Base-by-base conservation (phyloP, 1,139 yeast species). In the Nakaseomyces uthaithaninus region DNA sequence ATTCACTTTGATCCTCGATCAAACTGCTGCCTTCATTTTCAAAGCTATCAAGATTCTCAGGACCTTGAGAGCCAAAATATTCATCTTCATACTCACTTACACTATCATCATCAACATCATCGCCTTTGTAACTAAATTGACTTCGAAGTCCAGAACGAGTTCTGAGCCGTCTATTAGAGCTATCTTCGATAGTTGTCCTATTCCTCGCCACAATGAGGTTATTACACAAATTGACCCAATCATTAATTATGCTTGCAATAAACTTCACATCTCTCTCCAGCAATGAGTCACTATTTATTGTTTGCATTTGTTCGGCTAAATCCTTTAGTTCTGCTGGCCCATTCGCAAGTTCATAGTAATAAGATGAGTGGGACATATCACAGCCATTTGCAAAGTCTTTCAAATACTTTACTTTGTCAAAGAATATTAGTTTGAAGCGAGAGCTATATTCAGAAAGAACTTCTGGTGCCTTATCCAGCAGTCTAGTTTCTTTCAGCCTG, bases 131-230 rank as follows among this genome's bases (percentile, higher is more conserved):
- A 8, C 9, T n/a, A 16, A 11, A 24, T 11, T 45, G 41, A 20
- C 43, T 45, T 18, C 49, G 49, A 7, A 23, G 27, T 2, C 30
- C 52, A 46, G 37, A 50, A 51, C 10, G 54, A 51, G 26, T 19
- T 14, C 35, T 31, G n/a, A 31, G 15, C 3, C 25, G 24, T 31
- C 35, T 31, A 6, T 11, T 16, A 20, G 11, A n/a, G 4, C 20
- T n/a, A n/a, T 17, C 37, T 4, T 11, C 16, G n/a, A 15, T 24
- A 15, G 28, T 15, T 24, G 15, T 15, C 10, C 12, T 24, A 17
- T 16, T 24, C 15, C 23, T 23, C 15, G 28, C 28, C 7, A 14
- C 12, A 18, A 12, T 1, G 4, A 34, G 23, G 15, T 25, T 18
- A 3, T 15, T 31, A 4, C 17, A 6, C 14, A 31, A 19, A 5